Percentiles rank a stretch among this genome's conserved stretches.
Evolutionary conservation across 768 basidiomycete species (phyloP).

Genomic region (Lactifluus echinatus): DNA sequence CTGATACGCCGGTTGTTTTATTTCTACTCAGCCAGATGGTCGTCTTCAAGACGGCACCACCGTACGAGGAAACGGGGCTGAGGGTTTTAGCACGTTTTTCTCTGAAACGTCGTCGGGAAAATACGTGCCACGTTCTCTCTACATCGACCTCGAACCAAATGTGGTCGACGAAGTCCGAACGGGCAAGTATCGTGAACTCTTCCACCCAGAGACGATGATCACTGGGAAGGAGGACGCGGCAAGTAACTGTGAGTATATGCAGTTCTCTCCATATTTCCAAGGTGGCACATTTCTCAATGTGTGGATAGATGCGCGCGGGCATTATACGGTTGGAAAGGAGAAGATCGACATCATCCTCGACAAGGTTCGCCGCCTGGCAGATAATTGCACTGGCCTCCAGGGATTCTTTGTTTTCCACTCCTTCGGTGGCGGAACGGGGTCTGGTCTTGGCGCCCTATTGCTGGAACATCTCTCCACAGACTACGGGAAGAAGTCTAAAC

Average conservation of each 20-base stretch:
- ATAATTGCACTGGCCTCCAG: slow-evolving; percentile 97
- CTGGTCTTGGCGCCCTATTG: slow-evolving; percentile 95
- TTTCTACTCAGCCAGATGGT: slow-evolving; percentile 70
- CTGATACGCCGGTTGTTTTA: slow-evolving; percentile 13
- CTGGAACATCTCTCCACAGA: slow-evolving; percentile 95
- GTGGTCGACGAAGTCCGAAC: slow-evolving; percentile 97
- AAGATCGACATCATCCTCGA: slow-evolving; percentile 96
- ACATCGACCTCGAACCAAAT: slow-evolving; percentile 95
- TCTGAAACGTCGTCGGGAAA: slow-evolving; percentile 95
- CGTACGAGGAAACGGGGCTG: slow-evolving; percentile 52
- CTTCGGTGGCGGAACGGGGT: slow-evolving; percentile 98
- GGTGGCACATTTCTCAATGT: background rate
- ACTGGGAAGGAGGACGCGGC: slow-evolving; percentile 99
- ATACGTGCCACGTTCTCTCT: slow-evolving; percentile 95
- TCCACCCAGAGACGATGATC: slow-evolving; percentile 98
- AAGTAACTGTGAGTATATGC: slow-evolving; percentile 75
- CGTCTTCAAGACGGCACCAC: slow-evolving; percentile 75
- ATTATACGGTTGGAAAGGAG: slow-evolving; percentile 99
- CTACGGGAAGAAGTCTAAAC: slow-evolving; percentile 42
- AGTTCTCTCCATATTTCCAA: background rate
- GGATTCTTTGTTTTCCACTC: slow-evolving; percentile 99
- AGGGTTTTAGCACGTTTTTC: slow-evolving; percentile 99
- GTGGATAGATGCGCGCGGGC: slow-evolving; percentile 84
- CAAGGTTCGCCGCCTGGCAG: slow-evolving; percentile 90
- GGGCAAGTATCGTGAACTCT: slow-evolving; percentile 91